Percentiles rank a stretch among this genome's conserved stretches.
Evolutionary conservation across 2,329 filamentous ascomycete genomes (phyloP).

Genomic region (Trichoderma sp.): DNA sequence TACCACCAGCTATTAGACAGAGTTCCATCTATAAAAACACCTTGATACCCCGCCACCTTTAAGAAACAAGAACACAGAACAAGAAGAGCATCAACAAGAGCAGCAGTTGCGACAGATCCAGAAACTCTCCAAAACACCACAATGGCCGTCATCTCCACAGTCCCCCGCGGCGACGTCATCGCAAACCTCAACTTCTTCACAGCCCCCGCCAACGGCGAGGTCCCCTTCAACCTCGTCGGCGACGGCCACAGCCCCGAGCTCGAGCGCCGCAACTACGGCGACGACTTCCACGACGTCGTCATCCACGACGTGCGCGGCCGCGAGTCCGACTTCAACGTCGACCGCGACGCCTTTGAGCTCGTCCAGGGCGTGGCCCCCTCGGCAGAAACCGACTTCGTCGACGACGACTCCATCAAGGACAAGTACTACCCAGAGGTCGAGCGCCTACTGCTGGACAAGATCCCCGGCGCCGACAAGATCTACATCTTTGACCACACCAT

Average conservation of each 20-base stretch:
- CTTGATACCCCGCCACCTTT: not conserved
- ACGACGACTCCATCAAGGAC: slow-evolving; percentile 67
- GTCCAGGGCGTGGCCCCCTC: slow-evolving; percentile 59
- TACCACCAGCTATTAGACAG: not conserved
- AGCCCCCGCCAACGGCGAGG: slow-evolving; percentile 59
- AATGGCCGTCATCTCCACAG: slow-evolving; percentile 45
- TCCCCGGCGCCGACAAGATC: slow-evolving; percentile 67
- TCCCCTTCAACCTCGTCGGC: slow-evolving; percentile 69
- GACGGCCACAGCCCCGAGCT: slow-evolving; percentile 56
- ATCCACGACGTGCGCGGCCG: slow-evolving; percentile 74
- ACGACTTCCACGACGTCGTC: slow-evolving; percentile 51
- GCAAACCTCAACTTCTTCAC: slow-evolving; percentile 67
- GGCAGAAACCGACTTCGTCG: slow-evolving; percentile 55
- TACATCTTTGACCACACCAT: slow-evolving; percentile 88
- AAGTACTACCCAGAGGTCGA: slow-evolving; percentile 88
- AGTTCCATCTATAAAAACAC: not conserved
- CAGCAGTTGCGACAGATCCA: not conserved
- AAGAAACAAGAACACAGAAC: not conserved
- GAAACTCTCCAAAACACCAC: not conserved
- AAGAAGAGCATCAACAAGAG: not conserved
- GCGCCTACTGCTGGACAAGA: slow-evolving; percentile 63
- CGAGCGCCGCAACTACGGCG: slow-evolving; percentile 66
- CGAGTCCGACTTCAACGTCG: slow-evolving; percentile 67
- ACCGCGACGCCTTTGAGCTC: slow-evolving; percentile 74
- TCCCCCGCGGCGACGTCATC: slow-evolving; percentile 61